Conservation (phyloP, 768 basidiomycete species). For the Leucogyrophana mollusca region DNA sequence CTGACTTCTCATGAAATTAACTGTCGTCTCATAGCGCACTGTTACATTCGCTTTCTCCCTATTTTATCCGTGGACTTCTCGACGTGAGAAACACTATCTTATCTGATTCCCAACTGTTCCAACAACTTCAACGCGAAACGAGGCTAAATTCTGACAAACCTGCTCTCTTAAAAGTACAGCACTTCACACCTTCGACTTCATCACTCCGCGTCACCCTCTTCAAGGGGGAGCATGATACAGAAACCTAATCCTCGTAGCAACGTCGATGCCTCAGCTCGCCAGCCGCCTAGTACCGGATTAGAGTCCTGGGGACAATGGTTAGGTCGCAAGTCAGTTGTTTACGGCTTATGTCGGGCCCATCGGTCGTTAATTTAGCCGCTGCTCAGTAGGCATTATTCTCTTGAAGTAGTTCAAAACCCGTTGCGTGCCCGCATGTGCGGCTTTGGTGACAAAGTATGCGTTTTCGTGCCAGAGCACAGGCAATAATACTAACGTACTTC, state of each 20-base stretch:
- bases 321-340: slow-evolving; percentile 52
- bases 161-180: slow-evolving; percentile 1
- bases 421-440: slow-evolving; percentile 93
- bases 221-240: slow-evolving; percentile 57
- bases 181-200: slow-evolving; percentile 1
- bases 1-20: slow-evolving; percentile 9
- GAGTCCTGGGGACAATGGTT: slow-evolving; percentile 74
- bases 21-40: slow-evolving; percentile 10
- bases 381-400: slow-evolving; percentile 65
- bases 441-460: slow-evolving; percentile 87
- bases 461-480: slow-evolving; percentile 7
- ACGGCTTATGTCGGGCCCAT: neutral
- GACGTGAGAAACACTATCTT: slow-evolving; percentile 32
- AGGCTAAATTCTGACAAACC: slow-evolving; percentile 7
- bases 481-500: slow-evolving; percentile 15
- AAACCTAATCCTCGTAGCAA: slow-evolving; percentile 47
- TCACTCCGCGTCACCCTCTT: neutral
- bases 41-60: slow-evolving; percentile 4
- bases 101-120: slow-evolving; percentile 26
- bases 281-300: slow-evolving; percentile 36
- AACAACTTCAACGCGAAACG: slow-evolving; percentile 3
- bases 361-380: slow-evolving; percentile 8
- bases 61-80: slow-evolving; percentile 11
- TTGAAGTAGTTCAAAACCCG: slow-evolving; percentile 87
- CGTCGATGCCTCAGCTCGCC: slow-evolving; percentile 19